A percentile compares a stretch with the other conserved stretches of the same genome.
Evolutionary conservation across 495 filamentous ascomycete genomes (phyloP).

Genomic region (Aspergillus saccharolyticus): DNA sequence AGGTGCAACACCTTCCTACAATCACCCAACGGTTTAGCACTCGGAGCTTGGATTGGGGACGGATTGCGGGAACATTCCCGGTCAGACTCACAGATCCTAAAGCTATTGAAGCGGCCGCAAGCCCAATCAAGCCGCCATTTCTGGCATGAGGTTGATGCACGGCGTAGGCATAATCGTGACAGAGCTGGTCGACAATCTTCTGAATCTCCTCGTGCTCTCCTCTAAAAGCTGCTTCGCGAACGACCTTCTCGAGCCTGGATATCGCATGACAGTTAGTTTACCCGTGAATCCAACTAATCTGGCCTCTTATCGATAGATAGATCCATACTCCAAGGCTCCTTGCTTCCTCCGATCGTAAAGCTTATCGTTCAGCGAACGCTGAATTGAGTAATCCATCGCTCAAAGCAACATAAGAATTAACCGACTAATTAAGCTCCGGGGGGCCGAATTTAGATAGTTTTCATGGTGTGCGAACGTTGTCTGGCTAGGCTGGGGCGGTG

Average conservation of each 20-base stretch:
- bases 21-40: slow-evolving; percentile 20
- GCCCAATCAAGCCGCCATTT: slow-evolving; percentile 93
- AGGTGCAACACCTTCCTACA: slow-evolving; percentile 75
- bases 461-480: slow-evolving; percentile 30
- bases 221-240: slow-evolving; percentile 74
- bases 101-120: slow-evolving; percentile 95
- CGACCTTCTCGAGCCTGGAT: slow-evolving; percentile 76
- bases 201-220: slow-evolving; percentile 73
- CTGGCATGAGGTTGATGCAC: slow-evolving; percentile 96
- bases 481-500: slow-evolving; percentile 16
- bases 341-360: slow-evolving; percentile 96
- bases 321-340: slow-evolving; percentile 88
- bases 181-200: slow-evolving; percentile 90
- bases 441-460: slow-evolving; percentile 19
- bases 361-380: slow-evolving; percentile 93
- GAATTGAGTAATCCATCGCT: slow-evolving; percentile 82
- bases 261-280: slow-evolving; percentile 11
- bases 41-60: background rate
- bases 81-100: slow-evolving; percentile 70
- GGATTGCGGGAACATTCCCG: too few species aligned
- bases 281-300: background rate
- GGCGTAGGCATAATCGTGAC: slow-evolving; percentile 95
- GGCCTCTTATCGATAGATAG: background rate
- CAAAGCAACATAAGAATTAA: slow-evolving; percentile 19
- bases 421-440: slow-evolving; percentile 23